Percentiles rank a stretch among this genome's conserved stretches.
Conservation (phyloP, 2,329 filamentous ascomycete species). For the Chaetomium strumarium region DNA sequence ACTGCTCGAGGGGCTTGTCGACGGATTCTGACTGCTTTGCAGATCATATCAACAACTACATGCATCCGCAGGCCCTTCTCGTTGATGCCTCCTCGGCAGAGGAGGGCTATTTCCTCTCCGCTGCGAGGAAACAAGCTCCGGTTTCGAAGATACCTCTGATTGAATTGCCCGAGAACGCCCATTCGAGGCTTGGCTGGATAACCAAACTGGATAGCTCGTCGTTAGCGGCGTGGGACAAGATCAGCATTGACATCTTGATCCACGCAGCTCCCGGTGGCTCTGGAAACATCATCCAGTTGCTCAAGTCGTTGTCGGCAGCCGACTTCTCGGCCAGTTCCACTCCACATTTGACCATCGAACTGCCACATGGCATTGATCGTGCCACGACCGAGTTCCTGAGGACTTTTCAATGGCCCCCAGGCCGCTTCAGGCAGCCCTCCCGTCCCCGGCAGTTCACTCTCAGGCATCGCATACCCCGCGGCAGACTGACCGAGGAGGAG, state of each 20-base stretch:
- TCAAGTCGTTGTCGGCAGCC: constrained; percentile 67
- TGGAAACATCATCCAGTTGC: constrained; percentile 68
- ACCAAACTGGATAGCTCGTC: constrained; percentile 68
- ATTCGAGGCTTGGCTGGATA: constrained; percentile 67
- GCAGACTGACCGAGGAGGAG: constrained; percentile 58
- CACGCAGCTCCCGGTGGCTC: constrained; percentile 66
- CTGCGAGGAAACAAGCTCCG: constrained; percentile 49
- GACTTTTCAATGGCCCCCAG: constrained; percentile 62
- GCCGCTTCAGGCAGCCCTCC: constrained; percentile 32
- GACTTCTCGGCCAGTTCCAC: constrained; percentile 66
- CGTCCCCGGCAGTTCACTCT: constrained; percentile 57
- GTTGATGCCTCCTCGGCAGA: constrained; percentile 64
- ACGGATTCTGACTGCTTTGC: constrained; percentile 2
- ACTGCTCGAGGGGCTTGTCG: not conserved
- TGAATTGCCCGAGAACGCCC: constrained; percentile 60
- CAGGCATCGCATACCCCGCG: constrained; percentile 63
- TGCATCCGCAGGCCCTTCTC: constrained; percentile 72
- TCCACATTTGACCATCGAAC: constrained; percentile 77
- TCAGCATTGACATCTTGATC: constrained; percentile 76
- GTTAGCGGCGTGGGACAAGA: constrained; percentile 71
- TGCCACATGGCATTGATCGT: constrained; percentile 65
- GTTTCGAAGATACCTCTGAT: constrained; percentile 59
- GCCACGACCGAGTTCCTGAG: constrained; percentile 58
- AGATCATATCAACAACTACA: constrained; percentile 64
- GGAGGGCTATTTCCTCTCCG: constrained; percentile 60